A percentile compares a stretch with the other conserved stretches of the same genome.
These are phyloP conservation scores for Capronia coronata DNA, from an alignment of 2,329 filamentous ascomycete genomes.

Conservation along the genomic window DNA sequence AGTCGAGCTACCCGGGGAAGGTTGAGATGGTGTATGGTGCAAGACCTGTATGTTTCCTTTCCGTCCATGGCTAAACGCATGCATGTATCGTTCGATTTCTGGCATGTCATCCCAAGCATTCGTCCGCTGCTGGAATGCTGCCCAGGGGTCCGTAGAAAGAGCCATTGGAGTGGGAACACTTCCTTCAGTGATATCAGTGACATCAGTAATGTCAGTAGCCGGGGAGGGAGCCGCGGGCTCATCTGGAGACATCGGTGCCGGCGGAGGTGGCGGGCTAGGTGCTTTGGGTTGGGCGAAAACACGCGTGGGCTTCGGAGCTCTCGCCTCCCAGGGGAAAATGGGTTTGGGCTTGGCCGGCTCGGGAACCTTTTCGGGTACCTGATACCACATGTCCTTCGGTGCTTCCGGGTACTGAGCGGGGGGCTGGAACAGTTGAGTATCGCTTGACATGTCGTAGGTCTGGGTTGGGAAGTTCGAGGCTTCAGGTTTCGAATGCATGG, in stretches of 20 bases:
- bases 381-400: conserved; percentile 81
- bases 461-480: conserved; percentile 73
- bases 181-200: conserved; percentile 6
- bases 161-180: conserved; percentile 4
- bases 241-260: conserved; percentile 7
- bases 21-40: conserved; percentile 26
- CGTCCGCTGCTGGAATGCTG: conserved; percentile 59
- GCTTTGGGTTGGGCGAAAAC: conserved; percentile 38
- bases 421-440: conserved; percentile 67
- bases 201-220: conserved; percentile 15
- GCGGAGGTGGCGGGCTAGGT: conserved; percentile 23
- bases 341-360: conserved; percentile 54
- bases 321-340: conserved; percentile 87
- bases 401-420: conserved; percentile 73
- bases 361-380: conserved; percentile 58
- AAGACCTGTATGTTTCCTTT: conserved; percentile 45
- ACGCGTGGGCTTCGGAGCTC: conserved; percentile 54
- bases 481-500: conserved; percentile 67
- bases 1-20: conserved; percentile 13
- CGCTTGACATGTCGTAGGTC: conserved; percentile 76
- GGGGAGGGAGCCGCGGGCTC: conserved; percentile 7
- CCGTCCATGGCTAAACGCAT: conserved; percentile 59
- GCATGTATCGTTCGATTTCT: conserved; percentile 82
- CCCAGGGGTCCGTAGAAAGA: conserved; percentile 39
- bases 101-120: conserved; percentile 94